Base-by-base conservation (phyloP, 306 rosid genomes). In the Echinosophora koreensis region DNA sequence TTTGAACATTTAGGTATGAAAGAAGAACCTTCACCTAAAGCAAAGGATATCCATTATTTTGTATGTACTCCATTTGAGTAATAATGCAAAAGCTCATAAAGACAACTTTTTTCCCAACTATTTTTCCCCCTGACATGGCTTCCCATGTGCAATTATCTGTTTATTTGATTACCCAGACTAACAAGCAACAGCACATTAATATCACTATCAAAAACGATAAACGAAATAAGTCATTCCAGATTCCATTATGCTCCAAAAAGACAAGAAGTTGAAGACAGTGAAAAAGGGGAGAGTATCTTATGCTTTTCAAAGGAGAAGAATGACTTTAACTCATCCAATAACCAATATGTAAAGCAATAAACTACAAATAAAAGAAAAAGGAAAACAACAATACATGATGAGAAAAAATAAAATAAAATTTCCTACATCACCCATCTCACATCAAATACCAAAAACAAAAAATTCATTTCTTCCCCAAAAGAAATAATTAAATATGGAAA, bases 61-160 rank as follows among this genome's bases (percentile, higher is more conserved):
- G 67, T 54, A 81, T 58, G 57, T 81, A 71, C 73, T 71, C 76
- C 86, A 70, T 63, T 52, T 74, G 73, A 75, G 62, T 78, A 86
- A 67, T 65, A 86, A 67, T 65, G 79, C 71, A 42, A 66, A 52
- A 57, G 76, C 8, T 79, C 66, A 46, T 30, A 27, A 69, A 69
- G 16, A 41, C 73, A 81, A 83, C 32, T 60, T 78, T 78, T 78
- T 71, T 79, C 69, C 65, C 79, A 83, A 66, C 71, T 77, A 82
- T 35, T 65, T 30, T 82, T 77, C 84, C 84, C 76, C 73, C 80
- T 69, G 59, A 75, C 87, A 77, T 73, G 71, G 27, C 72, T 81
- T 39, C 88, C 86, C 94, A 91, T 81, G 95, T 87, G 92, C 89
- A 69, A 81, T 73, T 58, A 55, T 67, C 70, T 69, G 66, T 81